Conservation (phyloP, 164 flowering plant genomes). For the Amborella trichopoda region DNA sequence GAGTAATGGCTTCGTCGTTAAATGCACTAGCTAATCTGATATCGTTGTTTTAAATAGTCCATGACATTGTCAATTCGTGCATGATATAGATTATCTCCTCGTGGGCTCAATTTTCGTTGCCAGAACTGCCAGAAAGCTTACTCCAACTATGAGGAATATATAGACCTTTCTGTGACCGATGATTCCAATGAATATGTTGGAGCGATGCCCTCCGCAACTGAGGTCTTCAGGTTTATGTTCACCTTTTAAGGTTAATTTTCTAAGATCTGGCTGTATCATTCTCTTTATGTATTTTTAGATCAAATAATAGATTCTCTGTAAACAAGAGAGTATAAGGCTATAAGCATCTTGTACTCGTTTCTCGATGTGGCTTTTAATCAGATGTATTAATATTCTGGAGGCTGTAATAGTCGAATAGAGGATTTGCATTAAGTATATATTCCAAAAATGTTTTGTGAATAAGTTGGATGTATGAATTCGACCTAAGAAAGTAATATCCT, state of each 20-base stretch:
- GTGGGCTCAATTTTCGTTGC: conserved; percentile 38
- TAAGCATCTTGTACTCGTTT: too few relatives aligned
- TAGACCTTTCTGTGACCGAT: conserved; percentile 51
- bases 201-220: conserved; percentile 38
- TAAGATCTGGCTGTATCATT: neutral
- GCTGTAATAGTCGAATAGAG: too few relatives aligned
- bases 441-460: too few relatives aligned
- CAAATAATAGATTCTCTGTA: neutral
- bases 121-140: conserved; percentile 52
- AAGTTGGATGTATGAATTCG: too few relatives aligned
- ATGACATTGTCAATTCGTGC: conserved; percentile 6
- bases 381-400: too few relatives aligned
- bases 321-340: neutral
- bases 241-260: neutral
- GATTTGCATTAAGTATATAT: too few relatives aligned
- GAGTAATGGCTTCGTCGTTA: neutral
- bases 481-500: too few relatives aligned
- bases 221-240: conserved; percentile 53
- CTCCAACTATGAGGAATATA: conserved; percentile 32
- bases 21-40: neutral
- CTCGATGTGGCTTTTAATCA: too few relatives aligned
- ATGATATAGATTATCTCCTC: conserved; percentile 27
- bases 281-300: neutral
- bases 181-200: conserved; percentile 50
- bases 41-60: neutral